A percentile compares a stretch with the other conserved stretches of the same genome.
Conservation (phyloP, 2,329 filamentous ascomycete genomes). For the Ploettnerulaceae sp. region DNA sequence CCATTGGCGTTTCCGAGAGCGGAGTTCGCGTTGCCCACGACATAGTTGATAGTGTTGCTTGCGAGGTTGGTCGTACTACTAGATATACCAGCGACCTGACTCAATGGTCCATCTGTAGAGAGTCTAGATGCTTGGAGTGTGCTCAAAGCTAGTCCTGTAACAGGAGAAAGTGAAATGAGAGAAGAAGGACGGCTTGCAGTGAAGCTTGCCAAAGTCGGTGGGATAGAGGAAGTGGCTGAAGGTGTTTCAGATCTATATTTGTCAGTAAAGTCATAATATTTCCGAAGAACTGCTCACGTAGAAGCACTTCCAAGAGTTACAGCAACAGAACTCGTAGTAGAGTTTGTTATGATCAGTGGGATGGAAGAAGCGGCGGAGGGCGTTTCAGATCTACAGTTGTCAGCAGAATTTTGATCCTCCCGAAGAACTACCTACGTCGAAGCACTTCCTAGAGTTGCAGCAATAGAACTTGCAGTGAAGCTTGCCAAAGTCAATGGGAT, state of each 20-base stretch:
- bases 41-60: constrained; percentile 1
- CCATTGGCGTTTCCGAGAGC: constrained; percentile 13
- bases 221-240: neutral
- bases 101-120: neutral
- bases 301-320: neutral
- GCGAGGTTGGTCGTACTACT: constrained; percentile 2
- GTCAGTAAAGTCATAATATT: neutral
- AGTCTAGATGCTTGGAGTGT: neutral
- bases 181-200: constrained; percentile 12
- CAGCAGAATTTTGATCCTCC: no score
- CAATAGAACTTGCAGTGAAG: constrained; percentile 10
- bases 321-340: no score
- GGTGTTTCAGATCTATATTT: neutral
- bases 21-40: constrained; percentile 7
- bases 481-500: constrained; percentile 5
- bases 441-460: neutral
- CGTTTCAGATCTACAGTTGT: no score
- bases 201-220: constrained; percentile 9
- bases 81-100: neutral
- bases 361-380: no score
- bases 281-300: neutral
- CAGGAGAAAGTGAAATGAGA: neutral
- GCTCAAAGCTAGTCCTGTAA: neutral
- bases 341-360: no score
- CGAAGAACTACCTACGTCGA: no score